Conservation (phyloP, 2,329 filamentous ascomycete genomes). For the Chaetomium olivaceum region DNA sequence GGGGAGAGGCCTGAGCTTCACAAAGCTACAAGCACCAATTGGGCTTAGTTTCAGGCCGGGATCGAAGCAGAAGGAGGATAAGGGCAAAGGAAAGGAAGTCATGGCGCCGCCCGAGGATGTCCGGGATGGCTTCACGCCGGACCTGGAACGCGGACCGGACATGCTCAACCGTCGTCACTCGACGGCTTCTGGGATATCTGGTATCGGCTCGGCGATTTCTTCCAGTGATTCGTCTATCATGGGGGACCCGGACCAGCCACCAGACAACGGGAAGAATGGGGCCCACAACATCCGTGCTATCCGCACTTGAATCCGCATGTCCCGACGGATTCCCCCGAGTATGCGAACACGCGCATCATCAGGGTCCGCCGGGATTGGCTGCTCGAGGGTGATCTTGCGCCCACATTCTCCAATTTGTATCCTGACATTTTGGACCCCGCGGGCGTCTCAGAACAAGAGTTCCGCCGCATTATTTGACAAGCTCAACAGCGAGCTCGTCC, state of each 20-base stretch:
- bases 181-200: slow-evolving; percentile 51
- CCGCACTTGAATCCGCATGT: slow-evolving; percentile 94
- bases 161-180: slow-evolving; percentile 48
- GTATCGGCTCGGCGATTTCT: slow-evolving; percentile 56
- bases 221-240: slow-evolving; percentile 62
- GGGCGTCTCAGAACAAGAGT: slow-evolving; percentile 80
- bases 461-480: slow-evolving; percentile 81
- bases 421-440: slow-evolving; percentile 90
- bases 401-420: slow-evolving; percentile 92
- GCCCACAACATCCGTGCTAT: slow-evolving; percentile 89
- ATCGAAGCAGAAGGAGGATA: slow-evolving; percentile 30
- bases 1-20: slow-evolving; percentile 38
- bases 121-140: slow-evolving; percentile 45
- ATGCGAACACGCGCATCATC: slow-evolving; percentile 81
- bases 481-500: slow-evolving; percentile 74
- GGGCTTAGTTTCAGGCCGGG: slow-evolving; percentile 31
- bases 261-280: slow-evolving; percentile 78
- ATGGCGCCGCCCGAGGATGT: slow-evolving; percentile 46
- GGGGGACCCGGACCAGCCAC: slow-evolving; percentile 63
- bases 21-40: slow-evolving; percentile 27
- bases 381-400: slow-evolving; percentile 81
- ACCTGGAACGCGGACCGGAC: slow-evolving; percentile 57
- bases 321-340: slow-evolving; percentile 71
- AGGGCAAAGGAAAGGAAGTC: slow-evolving; percentile 54
- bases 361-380: slow-evolving; percentile 92